Evolutionary conservation across 2,329 filamentous ascomycete genomes (phyloP), one percentile per base, ranked within the genome.

Genomic region (Diaporthe aspalathi): DNA sequence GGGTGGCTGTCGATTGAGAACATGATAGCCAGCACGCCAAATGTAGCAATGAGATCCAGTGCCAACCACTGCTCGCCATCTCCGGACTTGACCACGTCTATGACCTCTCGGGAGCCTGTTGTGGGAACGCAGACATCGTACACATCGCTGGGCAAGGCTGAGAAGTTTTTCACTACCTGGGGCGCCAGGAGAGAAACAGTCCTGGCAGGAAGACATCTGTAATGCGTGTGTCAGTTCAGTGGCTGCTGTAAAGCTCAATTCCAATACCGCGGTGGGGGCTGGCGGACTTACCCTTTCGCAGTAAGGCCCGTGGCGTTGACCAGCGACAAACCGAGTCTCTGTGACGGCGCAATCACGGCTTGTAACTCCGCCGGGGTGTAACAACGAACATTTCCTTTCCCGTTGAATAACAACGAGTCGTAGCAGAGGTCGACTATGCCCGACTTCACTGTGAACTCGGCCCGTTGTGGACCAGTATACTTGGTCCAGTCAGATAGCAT

Each of bases 401-500:
- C 90, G 71, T 92, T 91, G 65, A 92, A 82, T 14, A 92, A 79
- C 17, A 92, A 80, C 0, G 88, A 85, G 75, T 91, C 89, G 73
- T 88, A 88, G 80, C 90, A 92, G 0, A 84, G 81, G 27, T 83
- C 82, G 68, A 89, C 86, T 11, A 88, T 79, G 5, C 83, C 82
- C 1, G 71, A 54, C 73, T 56, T 65, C 1, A 20, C 4, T 8
- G 45, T 50, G 29, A 50, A 65, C n/a, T 50, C 60, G 1, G 9
- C 1, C n/a, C 60, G 60, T 27, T 65, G 60, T 7, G n/a, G 29
- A 5, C 27, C 20, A 27, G 43, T 65, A 24, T 50, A 65, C 29
- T 27, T 65, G 11, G 20, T 17, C 60, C 60, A 65, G 14, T 65
- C 60, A 50, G 60, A 65, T 24, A 65, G 45, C 43, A 50, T 12